Percentiles rank a stretch among this genome's conserved stretches.
Conservation (phyloP, 768 basidiomycete genomes). For the Boletus insuetus region DNA sequence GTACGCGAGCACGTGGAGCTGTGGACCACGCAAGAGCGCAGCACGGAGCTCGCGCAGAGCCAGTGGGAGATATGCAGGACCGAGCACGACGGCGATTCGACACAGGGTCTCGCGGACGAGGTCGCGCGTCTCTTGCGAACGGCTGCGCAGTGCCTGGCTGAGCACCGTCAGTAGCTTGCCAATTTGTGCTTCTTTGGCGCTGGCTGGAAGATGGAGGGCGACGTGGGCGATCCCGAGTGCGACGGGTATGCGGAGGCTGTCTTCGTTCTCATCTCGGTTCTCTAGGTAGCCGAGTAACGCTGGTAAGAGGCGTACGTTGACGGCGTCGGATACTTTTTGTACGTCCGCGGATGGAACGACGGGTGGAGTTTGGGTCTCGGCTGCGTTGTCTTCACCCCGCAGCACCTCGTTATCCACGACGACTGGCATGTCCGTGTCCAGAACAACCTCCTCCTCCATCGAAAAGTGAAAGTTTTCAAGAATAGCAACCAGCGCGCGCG, state of each 20-base stretch:
- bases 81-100: conserved; percentile 72
- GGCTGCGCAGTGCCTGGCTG: conserved; percentile 88
- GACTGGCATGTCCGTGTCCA: conserved; percentile 26
- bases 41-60: conserved; percentile 79
- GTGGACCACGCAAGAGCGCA: conserved; percentile 87
- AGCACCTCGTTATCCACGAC: conserved; percentile 31
- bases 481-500: conserved; percentile 81
- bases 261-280: conserved; percentile 79
- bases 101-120: conserved; percentile 79
- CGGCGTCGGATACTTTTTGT: conserved; percentile 64
- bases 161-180: conserved; percentile 77
- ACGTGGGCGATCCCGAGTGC: conserved; percentile 85
- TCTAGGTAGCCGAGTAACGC: conserved; percentile 77
- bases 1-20: conserved; percentile 88
- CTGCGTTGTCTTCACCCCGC: conserved; percentile 22
- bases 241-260: conserved; percentile 83
- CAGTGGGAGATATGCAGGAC: conserved; percentile 68
- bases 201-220: conserved; percentile 72
- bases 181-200: conserved; percentile 64
- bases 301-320: conserved; percentile 75
- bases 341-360: conserved; percentile 12
- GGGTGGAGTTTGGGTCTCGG: conserved; percentile 4
- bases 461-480: conserved; percentile 92
- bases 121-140: conserved; percentile 90
- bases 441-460: conserved; percentile 60